These are phyloP conservation scores for Tremellales sp. DNA, from an alignment of 1,284 basidiomycete genomes.

Conservation along the genomic window DNA sequence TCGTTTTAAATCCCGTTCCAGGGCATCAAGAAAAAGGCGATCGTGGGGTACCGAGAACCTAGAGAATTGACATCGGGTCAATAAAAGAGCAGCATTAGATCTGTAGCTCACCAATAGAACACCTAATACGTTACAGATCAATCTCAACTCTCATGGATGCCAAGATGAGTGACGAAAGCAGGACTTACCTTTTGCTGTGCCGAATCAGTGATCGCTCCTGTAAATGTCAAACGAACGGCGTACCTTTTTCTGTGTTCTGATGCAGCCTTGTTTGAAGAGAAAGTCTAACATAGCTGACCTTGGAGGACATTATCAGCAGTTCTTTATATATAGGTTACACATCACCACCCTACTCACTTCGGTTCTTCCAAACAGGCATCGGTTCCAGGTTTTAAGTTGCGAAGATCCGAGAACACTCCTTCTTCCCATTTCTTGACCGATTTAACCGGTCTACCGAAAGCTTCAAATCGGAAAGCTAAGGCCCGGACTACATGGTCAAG, in stretches of 20 bases:
- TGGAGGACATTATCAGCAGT: not conserved
- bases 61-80: slow-evolving; percentile 1
- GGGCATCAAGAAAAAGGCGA: slow-evolving; percentile 87
- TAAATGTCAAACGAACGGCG: slow-evolving; percentile 45
- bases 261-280: slow-evolving; percentile 89
- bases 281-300: slow-evolving; percentile 68
- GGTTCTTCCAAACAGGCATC: slow-evolving; percentile 89
- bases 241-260: slow-evolving; percentile 93
- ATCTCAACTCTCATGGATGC: not conserved
- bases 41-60: slow-evolving; percentile 86
- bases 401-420: slow-evolving; percentile 83
- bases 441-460: slow-evolving; percentile 58
- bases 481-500: slow-evolving; percentile 62
- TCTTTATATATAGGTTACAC: not conserved
- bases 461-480: slow-evolving; percentile 82
- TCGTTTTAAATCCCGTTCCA: slow-evolving; percentile 87
- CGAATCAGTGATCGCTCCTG: slow-evolving; percentile 1
- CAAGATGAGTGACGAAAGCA: not conserved
- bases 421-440: slow-evolving; percentile 59
- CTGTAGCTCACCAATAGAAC: slow-evolving; percentile 72
- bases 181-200: slow-evolving; percentile 31
- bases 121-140: slow-evolving; percentile 22
- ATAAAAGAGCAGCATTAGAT: not conserved
- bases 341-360: slow-evolving; percentile 55
- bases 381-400: slow-evolving; percentile 84